A percentile compares a stretch with the other conserved stretches of the same genome.
Evolutionary conservation across 1,139 yeast genomes (phyloP).

Genomic region (Yamadazyma sp.): DNA sequence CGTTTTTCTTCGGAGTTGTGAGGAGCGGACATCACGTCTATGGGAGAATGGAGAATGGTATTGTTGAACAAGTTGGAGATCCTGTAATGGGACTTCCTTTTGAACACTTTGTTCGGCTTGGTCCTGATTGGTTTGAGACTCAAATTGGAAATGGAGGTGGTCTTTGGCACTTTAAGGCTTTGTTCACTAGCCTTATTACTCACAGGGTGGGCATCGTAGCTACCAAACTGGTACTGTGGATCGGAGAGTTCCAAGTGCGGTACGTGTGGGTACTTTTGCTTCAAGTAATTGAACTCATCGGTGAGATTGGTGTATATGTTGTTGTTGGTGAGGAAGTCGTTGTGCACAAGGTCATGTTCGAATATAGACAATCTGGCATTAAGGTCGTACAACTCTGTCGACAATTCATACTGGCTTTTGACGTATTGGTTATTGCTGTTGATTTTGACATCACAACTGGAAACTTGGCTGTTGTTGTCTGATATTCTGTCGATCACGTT

Average conservation of each 20-base stretch:
- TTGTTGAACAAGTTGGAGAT: conserved; percentile 37
- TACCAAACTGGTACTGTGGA: neutral
- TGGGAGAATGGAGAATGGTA: conserved; percentile 15
- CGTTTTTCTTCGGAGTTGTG: neutral
- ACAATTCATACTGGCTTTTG: conserved; percentile 21
- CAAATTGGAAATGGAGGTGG: conserved; percentile 41
- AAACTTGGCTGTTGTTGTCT: conserved; percentile 22
- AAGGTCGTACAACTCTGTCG: conserved; percentile 31
- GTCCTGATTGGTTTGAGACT: conserved; percentile 44
- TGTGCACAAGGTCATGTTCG: conserved; percentile 32
- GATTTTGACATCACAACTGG: conserved; percentile 30
- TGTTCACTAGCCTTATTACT: conserved; percentile 1
- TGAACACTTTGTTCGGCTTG: conserved; percentile 30
- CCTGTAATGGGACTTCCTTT: conserved; percentile 43
- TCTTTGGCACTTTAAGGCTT: conserved; percentile 31
- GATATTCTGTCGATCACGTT: conserved; percentile 22
- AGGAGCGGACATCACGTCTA: conserved; percentile 1
- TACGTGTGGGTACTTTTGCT: conserved; percentile 10
- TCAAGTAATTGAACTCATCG: conserved; percentile 45
- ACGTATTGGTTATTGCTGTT: conserved; percentile 29
- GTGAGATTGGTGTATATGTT: conserved; percentile 51
- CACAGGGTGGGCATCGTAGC: no score
- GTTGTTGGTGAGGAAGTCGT: conserved; percentile 40
- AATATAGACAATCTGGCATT: conserved; percentile 34
- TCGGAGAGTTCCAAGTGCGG: neutral